Evolutionary conservation across 2,329 filamentous ascomycete species (phyloP).

Genomic region (Apiospora phragmitis): DNA sequence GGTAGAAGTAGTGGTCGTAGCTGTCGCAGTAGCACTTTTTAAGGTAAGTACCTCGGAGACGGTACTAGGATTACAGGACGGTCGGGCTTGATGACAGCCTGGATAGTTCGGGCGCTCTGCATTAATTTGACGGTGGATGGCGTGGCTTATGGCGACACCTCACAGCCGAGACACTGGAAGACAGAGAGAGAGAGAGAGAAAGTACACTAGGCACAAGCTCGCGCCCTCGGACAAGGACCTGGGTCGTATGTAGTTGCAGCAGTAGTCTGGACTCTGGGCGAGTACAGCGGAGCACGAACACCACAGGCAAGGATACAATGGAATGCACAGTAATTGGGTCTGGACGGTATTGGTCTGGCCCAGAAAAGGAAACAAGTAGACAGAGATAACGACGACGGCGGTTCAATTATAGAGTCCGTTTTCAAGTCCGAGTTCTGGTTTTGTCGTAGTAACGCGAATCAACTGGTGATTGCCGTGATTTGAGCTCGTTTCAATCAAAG

Average conservation of each 20-base stretch:
- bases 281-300: background rate
- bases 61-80: background rate
- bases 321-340: background rate
- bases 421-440: background rate
- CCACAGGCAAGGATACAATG: background rate
- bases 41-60: background rate
- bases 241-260: background rate
- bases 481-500: background rate
- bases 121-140: conserved; percentile 8
- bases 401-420: background rate
- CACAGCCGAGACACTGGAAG: background rate
- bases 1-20: background rate
- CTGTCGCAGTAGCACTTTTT: background rate
- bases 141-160: conserved; percentile 7
- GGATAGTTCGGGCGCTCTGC: background rate
- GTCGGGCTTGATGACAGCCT: background rate
- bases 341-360: background rate
- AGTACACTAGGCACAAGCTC: background rate
- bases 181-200: background rate
- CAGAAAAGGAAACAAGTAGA: background rate
- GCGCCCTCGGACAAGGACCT: background rate
- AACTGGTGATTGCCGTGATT: background rate
- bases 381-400: background rate
- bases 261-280: background rate
- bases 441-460: background rate